Percentiles rank a stretch among this genome's conserved stretches.
phyloP scores from a whole-genome alignment of 371 early-diverging fungal species.

The Mucor irregularis region DNA sequence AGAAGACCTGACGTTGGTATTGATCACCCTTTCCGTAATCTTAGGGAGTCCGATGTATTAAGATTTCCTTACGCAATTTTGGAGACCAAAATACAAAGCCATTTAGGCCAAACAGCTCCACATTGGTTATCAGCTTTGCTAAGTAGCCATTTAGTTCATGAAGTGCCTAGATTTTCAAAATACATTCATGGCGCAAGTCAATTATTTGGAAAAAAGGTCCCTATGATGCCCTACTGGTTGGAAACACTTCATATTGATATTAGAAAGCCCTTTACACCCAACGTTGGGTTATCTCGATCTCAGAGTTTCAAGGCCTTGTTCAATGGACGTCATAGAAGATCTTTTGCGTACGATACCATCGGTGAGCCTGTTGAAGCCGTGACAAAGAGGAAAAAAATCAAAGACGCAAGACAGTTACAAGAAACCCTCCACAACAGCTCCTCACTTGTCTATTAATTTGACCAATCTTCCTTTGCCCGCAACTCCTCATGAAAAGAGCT shows the following conservation, averaged over 20 bases:
- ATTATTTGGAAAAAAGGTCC: conserved; percentile 74
- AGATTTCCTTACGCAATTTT: conserved; percentile 97
- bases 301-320: conserved; percentile 46
- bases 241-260: conserved; percentile 92
- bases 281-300: conserved; percentile 51
- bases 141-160: conserved; percentile 88
- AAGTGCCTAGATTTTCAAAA: conserved; percentile 98
- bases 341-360: conserved; percentile 7
- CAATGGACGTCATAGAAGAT: conserved; percentile 40
- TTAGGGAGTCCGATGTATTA: conserved; percentile 78
- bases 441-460: neutral
- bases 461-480: neutral
- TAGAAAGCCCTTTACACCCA: conserved; percentile 59
- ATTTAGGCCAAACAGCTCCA: conserved; percentile 87
- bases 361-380: neutral
- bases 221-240: conserved; percentile 95
- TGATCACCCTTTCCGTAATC: conserved; percentile 87
- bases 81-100: conserved; percentile 96
- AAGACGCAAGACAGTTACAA: neutral
- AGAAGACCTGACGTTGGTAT: conserved; percentile 89
- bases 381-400: neutral
- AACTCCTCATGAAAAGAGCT: neutral
- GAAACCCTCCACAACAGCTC: neutral
- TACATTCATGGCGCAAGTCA: conserved; percentile 96
- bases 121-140: conserved; percentile 91